Evolutionary conservation across 2,329 filamentous ascomycete genomes (phyloP).

Genomic region (Epicoccum nigrum): DNA sequence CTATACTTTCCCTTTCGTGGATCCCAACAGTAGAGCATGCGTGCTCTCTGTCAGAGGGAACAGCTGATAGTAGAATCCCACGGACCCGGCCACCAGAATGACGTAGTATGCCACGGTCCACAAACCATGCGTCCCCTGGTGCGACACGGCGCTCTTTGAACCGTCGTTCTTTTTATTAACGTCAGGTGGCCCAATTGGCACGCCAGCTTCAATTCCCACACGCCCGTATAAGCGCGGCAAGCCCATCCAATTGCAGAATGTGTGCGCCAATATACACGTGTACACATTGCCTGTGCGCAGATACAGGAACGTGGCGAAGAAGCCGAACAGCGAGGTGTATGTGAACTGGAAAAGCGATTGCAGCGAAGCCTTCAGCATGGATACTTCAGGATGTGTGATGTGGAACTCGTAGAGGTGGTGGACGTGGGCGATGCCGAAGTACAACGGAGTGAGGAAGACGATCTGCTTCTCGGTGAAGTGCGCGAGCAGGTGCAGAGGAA

Average conservation of each 20-base stretch:
- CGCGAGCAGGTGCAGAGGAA: conserved; percentile 81
- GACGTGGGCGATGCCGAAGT: conserved; percentile 91
- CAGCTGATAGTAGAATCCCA: conserved; percentile 72
- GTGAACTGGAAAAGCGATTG: conserved; percentile 82
- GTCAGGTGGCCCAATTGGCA: conserved; percentile 47
- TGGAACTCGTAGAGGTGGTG: conserved; percentile 97
- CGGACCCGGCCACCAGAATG: conserved; percentile 73
- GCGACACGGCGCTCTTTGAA: conserved; percentile 38
- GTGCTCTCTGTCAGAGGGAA: conserved; percentile 73
- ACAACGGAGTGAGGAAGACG: conserved; percentile 81
- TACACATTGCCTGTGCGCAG: conserved; percentile 82
- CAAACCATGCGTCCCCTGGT: conserved; percentile 44
- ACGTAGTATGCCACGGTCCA: conserved; percentile 84
- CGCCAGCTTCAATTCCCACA: conserved; percentile 61
- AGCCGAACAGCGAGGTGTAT: conserved; percentile 93
- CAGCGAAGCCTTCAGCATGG: conserved; percentile 66
- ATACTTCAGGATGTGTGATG: conserved; percentile 75
- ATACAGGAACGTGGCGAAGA: conserved; percentile 89
- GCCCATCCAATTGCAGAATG: conserved; percentile 92
- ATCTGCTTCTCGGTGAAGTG: conserved; percentile 59
- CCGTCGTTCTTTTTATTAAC: conserved; percentile 44
- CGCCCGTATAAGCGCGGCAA: conserved; percentile 84
- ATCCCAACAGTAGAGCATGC: conserved; percentile 53
- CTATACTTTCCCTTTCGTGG: not conserved
- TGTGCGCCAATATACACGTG: conserved; percentile 76